Base-by-base conservation (phyloP, 495 filamentous ascomycete species). In the Bacidia gigantensis region DNA sequence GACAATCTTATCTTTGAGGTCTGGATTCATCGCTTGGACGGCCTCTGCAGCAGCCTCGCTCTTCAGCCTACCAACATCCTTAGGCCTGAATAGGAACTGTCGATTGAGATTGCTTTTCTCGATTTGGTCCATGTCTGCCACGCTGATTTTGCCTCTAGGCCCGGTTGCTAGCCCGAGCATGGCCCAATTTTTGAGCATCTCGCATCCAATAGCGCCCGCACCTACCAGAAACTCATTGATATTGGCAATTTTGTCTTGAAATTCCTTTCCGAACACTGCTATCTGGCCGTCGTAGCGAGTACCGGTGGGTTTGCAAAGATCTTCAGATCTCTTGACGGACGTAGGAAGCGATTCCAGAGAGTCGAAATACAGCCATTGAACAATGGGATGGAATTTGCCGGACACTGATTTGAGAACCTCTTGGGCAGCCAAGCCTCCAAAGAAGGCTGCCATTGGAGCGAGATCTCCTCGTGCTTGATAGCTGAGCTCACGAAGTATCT, bases 141-240 rank as follows among this genome's bases (percentile, higher is more conserved):
- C 85, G 21, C 64, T 85, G 62, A 99, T 89, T 61, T 83, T 83
- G 56, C 93, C 93, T 26, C 89, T 77, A 21, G 84, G 84, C 29
- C 93, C 93, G 39, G 86, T 86, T 39, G 82, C 90, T 46, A 99
- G 73, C 54, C 93, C 93, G 60, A 97, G 93, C 89, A 97, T 90
- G 23, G 93, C 92, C 92, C 93, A 99, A 65, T 96, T 97, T 77
- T 99, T 99, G 51, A 99, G 72, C 78, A 96, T 99, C 64, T 99
- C 93, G 62, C 93, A 99, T 26, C 93, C 93, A 64, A 99, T 99
- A 52, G 93, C 93, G 55, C 93, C 93, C 22, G 93, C 86, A 55
- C 93, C 93, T 47, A 99, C 93, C 21, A 99, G 75, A 74, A 99
- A 99, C 60, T 95, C 76, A 46, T 79, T 90, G 39, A 86, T 66